Evolutionary conservation across 306 rosid genomes (phyloP).

Genomic region (Cucurbita moschata): DNA sequence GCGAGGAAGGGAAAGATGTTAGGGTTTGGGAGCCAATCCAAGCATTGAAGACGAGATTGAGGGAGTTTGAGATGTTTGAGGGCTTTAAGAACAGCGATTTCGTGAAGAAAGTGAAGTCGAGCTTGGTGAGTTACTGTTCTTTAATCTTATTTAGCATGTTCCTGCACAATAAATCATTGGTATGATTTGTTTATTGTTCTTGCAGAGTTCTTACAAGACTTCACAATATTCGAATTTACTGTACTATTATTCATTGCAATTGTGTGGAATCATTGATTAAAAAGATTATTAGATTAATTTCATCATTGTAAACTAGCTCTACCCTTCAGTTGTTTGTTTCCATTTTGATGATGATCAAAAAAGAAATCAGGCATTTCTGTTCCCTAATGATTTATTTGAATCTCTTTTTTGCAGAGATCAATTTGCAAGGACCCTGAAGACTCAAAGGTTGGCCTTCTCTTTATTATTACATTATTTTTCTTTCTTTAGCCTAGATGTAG

Average conservation of each 20-base stretch:
- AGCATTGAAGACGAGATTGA: slow-evolving; percentile 60
- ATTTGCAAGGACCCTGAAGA: slow-evolving; percentile 60
- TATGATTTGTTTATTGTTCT: not conserved
- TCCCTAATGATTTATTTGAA: not conserved
- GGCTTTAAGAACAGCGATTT: slow-evolving; percentile 73
- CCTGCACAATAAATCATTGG: too few relatives aligned
- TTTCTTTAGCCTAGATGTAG: not conserved
- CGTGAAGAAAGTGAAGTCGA: slow-evolving; percentile 72
- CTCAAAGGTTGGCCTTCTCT: slow-evolving; percentile 47
- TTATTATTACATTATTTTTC: not conserved
- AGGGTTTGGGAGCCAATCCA: slow-evolving; percentile 91
- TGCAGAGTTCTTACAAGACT: not conserved
- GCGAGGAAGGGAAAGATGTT: slow-evolving; percentile 19
- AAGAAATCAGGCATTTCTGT: not conserved
- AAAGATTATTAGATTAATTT: not conserved
- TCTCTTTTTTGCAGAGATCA: slow-evolving; percentile 49
- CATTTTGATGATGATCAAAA: not conserved
- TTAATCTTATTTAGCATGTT: not conserved
- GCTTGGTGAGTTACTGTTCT: slow-evolving; percentile 49
- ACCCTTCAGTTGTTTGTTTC: not conserved
- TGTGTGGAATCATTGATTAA: not conserved
- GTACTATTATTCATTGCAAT: not conserved
- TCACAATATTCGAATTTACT: not conserved
- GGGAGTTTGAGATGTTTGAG: slow-evolving; percentile 65
- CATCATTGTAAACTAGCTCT: not conserved